Conservation (phyloP, 495 filamentous ascomycete genomes). For the Talaromyces ruber region DNA sequence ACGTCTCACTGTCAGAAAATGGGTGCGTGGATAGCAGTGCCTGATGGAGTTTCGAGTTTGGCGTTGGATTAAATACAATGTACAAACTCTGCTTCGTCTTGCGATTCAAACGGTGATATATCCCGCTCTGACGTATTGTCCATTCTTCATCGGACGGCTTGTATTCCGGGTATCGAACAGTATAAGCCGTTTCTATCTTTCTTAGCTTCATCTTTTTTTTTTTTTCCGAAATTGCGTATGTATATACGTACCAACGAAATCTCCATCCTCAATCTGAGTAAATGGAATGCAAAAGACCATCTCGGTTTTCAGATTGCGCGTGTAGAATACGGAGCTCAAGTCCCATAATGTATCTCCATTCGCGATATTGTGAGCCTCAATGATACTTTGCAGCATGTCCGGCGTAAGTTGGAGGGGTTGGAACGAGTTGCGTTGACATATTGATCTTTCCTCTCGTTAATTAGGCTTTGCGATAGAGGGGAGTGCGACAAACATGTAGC, state of each 20-base stretch:
- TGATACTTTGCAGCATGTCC: constrained; percentile 18
- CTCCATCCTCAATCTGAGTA: neutral
- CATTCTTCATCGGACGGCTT: neutral
- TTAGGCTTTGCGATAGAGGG: constrained; percentile 1
- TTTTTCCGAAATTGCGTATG: neutral
- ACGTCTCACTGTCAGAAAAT: neutral
- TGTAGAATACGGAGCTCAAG: constrained; percentile 28
- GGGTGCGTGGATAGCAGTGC: neutral
- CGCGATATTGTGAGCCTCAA: neutral
- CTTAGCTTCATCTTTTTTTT: neutral
- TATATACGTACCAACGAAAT: neutral
- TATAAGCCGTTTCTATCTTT: constrained; percentile 1
- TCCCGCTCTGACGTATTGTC: constrained; percentile 1
- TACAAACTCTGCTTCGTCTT: neutral
- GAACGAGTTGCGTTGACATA: constrained; percentile 35
- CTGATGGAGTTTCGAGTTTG: neutral
- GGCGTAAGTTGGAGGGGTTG: constrained; percentile 27
- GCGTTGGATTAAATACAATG: constrained; percentile 1
- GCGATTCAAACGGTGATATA: neutral
- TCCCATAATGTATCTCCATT: constrained; percentile 17
- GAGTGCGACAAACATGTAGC: constrained; percentile 20
- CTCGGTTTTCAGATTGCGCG: constrained; percentile 26
- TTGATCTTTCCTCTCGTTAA: constrained; percentile 21
- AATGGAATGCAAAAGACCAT: constrained; percentile 19
- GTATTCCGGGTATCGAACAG: constrained; percentile 2